phyloP scores from a whole-genome alignment of 2,329 filamentous ascomycete genomes.

The Emergomyces orientalis region DNA sequence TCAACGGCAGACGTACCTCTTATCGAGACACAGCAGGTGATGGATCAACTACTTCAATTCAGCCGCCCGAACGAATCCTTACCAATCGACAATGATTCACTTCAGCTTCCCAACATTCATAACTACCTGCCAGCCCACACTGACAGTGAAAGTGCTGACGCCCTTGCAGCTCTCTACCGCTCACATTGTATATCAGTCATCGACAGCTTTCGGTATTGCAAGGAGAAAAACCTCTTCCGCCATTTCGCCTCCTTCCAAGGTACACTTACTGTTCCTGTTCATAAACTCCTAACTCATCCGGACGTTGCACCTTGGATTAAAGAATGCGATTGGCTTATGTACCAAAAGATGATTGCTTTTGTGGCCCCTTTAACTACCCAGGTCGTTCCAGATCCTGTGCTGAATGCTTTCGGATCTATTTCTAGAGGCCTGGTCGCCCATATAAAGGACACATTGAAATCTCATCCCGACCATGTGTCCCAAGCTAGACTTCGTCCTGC shows the following conservation, averaged over 20 bases:
- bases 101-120: slow-evolving; percentile 78
- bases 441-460: slow-evolving; percentile 74
- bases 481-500: slow-evolving; percentile 82
- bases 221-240: slow-evolving; percentile 92
- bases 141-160: slow-evolving; percentile 77
- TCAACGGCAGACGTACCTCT: background rate
- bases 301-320: slow-evolving; percentile 86
- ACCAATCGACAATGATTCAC: slow-evolving; percentile 54
- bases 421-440: slow-evolving; percentile 71
- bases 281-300: slow-evolving; percentile 77
- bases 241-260: slow-evolving; percentile 92
- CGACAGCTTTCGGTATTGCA: slow-evolving; percentile 91
- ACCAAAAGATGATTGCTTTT: slow-evolving; percentile 93
- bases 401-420: slow-evolving; percentile 80
- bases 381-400: slow-evolving; percentile 76
- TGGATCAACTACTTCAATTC: slow-evolving; percentile 34
- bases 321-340: slow-evolving; percentile 89
- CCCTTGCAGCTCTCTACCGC: slow-evolving; percentile 76
- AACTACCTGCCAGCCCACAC: slow-evolving; percentile 71
- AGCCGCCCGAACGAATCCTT: slow-evolving; percentile 25
- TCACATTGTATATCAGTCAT: slow-evolving; percentile 93
- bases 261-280: slow-evolving; percentile 90
- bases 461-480: slow-evolving; percentile 75
- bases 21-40: slow-evolving; percentile 28
- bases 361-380: slow-evolving; percentile 82